These are phyloP conservation scores for Mycena venus DNA, from an alignment of 768 basidiomycete species.

Conservation along the genomic window DNA sequence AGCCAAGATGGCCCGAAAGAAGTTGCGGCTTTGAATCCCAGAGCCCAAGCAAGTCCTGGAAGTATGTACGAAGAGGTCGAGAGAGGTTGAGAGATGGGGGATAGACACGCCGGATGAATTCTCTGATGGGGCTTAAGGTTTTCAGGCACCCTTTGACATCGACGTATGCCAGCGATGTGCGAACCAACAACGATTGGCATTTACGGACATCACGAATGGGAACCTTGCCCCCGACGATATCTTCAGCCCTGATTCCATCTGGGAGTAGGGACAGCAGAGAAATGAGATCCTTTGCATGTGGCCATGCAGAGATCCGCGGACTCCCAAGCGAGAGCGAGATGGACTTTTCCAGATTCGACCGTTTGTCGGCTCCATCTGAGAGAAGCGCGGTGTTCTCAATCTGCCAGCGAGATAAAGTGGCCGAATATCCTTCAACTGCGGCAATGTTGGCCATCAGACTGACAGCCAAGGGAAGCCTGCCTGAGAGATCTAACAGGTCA, in stretches of 20 bases:
- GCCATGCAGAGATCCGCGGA: background rate
- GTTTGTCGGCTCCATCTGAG: background rate
- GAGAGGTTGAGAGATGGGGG: background rate
- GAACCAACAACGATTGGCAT: background rate
- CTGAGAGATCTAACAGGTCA: background rate
- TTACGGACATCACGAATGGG: background rate
- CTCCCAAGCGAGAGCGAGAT: background rate
- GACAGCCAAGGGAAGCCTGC: background rate
- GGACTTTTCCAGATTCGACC: background rate
- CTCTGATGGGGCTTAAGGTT: background rate
- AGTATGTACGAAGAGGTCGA: background rate
- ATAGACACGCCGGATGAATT: background rate
- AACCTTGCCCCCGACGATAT: background rate
- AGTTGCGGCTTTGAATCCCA: background rate
- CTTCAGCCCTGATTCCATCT: background rate
- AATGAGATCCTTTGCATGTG: background rate
- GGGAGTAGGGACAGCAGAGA: background rate
- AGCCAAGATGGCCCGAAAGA: background rate
- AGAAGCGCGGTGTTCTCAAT: background rate
- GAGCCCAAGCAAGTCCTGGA: background rate
- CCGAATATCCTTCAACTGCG: too few relatives aligned
- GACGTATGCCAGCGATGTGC: background rate
- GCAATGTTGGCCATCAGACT: too few relatives aligned
- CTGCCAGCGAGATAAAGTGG: background rate
- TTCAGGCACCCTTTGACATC: background rate